Base-by-base conservation (phyloP, 2,329 filamentous ascomycete species). In the Sporothrix sp. region DNA sequence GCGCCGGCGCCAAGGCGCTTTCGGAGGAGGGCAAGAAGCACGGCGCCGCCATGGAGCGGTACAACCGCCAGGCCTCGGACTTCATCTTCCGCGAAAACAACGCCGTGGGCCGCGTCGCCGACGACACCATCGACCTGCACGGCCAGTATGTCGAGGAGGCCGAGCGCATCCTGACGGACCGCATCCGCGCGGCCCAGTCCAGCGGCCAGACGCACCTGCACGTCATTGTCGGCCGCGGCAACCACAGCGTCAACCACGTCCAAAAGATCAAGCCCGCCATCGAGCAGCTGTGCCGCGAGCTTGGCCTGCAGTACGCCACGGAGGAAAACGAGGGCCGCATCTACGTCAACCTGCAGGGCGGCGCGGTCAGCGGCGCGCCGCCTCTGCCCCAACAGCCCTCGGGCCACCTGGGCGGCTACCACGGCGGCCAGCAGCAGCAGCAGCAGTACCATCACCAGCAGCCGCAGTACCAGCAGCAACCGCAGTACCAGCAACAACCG, bases 31-130 rank as follows among this genome's bases (percentile, higher is more conserved):
- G 86, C 62, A 95, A 97, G 69, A 68, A 72, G 39, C 90, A 97
- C 66, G 89, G 84, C 37, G 79, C 81, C 52, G 79, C 84, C 64
- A 93, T 94, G 80, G 87, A 94, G 58, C 74, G 84, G 54, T 94
- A 89, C 71, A 96, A 96, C 73, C 81, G 79, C 57, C 88, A 95
- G 67, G 93, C 93, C 1, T 87, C 87, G 53, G 87, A 96, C 53
- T 95, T 79, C 67, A 97, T 97, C 64, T 96, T 98, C 72, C 84
- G 89, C 36, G 88, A 91, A 70, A 96, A 96, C 72, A 97, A 97
- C 65, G 82, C 86, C 18, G 66, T 73, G 3, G 86, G 81, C 16
- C 81, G 84, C 54, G 84, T 95, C 9, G 76, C 79, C 14, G 73
- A 73, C 36, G 91, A 97, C 67, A 88, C 85, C 8, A 90, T 98